phyloP scores from a whole-genome alignment of 306 rosid genomes.

The Myrica gale region DNA sequence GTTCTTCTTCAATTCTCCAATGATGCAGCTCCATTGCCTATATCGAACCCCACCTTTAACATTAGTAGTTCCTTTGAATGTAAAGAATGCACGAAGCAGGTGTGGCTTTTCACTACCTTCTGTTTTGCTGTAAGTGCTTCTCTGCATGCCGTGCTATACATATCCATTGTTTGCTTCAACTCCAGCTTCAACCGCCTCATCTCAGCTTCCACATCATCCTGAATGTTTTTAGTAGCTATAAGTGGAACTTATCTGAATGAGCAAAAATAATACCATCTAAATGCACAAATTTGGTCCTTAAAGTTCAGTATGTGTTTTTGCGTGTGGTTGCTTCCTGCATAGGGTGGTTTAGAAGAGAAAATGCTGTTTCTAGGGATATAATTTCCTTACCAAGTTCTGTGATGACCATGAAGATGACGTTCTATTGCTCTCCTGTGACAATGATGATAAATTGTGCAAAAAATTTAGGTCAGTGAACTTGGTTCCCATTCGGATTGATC shows the following conservation, averaged over 20 bases:
- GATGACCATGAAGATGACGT: conserved; percentile 69
- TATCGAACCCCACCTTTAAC: conserved; percentile 7
- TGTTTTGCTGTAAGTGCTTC: conserved; percentile 75
- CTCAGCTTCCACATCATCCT: conserved; percentile 84
- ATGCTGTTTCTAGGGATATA: background rate
- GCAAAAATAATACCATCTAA: background rate
- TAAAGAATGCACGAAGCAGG: background rate
- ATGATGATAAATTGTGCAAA: conserved; percentile 39
- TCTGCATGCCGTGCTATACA: conserved; percentile 72
- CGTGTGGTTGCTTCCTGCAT: background rate
- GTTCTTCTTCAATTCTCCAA: conserved; percentile 63
- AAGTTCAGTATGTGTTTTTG: background rate
- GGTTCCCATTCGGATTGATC: conserved; percentile 40
- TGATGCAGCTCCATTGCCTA: conserved; percentile 60
- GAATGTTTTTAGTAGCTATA: conserved; percentile 25
- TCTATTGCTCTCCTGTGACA: conserved; percentile 49
- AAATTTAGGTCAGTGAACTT: conserved; percentile 41
- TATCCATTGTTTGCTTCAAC: conserved; percentile 93
- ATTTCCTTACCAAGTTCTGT: conserved; percentile 51
- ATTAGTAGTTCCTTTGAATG: background rate
- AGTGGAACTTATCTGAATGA: conserved; percentile 3
- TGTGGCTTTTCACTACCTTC: conserved; percentile 39
- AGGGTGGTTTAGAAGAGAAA: background rate
- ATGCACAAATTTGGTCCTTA: background rate
- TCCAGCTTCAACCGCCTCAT: conserved; percentile 86